Evolutionary conservation across 2,329 filamentous ascomycete genomes (phyloP).

Genomic region (Penicillium occitanis): DNA sequence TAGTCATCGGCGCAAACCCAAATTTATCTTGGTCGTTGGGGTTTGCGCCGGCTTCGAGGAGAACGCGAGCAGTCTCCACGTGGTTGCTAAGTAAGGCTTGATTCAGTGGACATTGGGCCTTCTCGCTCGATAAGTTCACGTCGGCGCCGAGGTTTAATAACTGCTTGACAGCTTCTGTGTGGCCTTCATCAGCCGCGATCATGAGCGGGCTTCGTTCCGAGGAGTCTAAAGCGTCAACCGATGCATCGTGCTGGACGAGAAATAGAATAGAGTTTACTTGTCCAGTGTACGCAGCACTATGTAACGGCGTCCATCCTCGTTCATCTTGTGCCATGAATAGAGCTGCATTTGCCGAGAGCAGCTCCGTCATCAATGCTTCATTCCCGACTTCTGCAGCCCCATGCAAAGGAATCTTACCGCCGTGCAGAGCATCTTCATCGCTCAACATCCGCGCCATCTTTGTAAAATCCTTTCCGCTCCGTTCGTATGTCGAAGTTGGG

Average conservation of each 20-base stretch:
- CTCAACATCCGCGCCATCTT: neutral
- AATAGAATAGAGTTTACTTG: neutral
- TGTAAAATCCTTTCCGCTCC: neutral
- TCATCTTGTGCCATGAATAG: neutral
- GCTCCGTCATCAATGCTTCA: neutral
- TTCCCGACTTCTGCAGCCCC: neutral
- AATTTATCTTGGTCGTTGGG: neutral
- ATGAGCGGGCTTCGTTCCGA: constrained; percentile 3
- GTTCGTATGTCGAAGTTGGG: neutral
- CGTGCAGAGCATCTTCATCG: neutral
- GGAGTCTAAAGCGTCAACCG: neutral
- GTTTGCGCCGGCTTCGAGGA: constrained; percentile 1
- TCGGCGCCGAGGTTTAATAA: neutral
- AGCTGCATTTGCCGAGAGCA: neutral
- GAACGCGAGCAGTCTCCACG: neutral
- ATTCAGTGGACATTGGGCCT: constrained; percentile 1
- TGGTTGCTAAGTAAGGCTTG: neutral
- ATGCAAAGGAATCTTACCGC: neutral
- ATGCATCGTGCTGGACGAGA: neutral
- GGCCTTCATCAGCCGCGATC: neutral
- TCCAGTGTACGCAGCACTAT: neutral
- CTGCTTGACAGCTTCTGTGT: neutral
- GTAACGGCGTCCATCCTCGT: constrained; percentile 4
- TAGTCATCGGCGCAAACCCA: neutral
- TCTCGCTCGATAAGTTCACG: constrained; percentile 1